Evolutionary conservation across 768 basidiomycete species (phyloP), one percentile per base, ranked within the genome.

Genomic region (Baorangia bicolor): DNA sequence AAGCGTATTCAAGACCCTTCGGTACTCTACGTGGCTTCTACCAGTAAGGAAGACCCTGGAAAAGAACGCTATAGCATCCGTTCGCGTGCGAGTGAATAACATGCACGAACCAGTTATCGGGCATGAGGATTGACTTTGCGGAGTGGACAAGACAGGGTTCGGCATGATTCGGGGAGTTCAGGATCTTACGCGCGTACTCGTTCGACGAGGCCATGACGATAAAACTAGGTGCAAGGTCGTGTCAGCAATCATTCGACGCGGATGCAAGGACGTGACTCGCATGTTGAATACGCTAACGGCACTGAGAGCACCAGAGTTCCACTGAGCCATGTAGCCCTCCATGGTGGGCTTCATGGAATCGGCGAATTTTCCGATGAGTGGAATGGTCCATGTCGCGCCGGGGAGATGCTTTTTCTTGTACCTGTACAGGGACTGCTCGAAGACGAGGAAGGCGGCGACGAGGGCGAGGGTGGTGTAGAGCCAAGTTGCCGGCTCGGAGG

Each of bases 171-270:
- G 97, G 96, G 5, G 94, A 94, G 78, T 98, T 98, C 69, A 99
- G 78, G 63, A 98, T 95, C 75, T 96, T 98, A 67, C 96, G 89
- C 12, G 95, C 78, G 73, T 85, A 93, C 62, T 96, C 88, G 65
- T 94, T 98, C 4, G 91, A 87, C 9, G 96, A 92, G 23, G 94
- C 94, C 85, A 98, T 95, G 66, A 99, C 97, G 68, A 99, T 98
- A 74, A 98, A 98, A 64, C 97, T 99, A 68, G 33, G n/a, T 34
- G 25, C n/a, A 23, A 21, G 14, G 46, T 37, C 43, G 60, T 51
- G 39, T 65, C 49, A 65, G 42, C 14, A 18, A 21, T 4, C 18
- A 49, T 34, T 43, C 20, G 35, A n/a, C 16, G 20, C 13, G 6
- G 14, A 38, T 5, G 9, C 21, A 30, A 40, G 14, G 38, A 34